Base-by-base conservation (phyloP, 1,284 basidiomycete genomes). In the Boletus albobrunnescens region DNA sequence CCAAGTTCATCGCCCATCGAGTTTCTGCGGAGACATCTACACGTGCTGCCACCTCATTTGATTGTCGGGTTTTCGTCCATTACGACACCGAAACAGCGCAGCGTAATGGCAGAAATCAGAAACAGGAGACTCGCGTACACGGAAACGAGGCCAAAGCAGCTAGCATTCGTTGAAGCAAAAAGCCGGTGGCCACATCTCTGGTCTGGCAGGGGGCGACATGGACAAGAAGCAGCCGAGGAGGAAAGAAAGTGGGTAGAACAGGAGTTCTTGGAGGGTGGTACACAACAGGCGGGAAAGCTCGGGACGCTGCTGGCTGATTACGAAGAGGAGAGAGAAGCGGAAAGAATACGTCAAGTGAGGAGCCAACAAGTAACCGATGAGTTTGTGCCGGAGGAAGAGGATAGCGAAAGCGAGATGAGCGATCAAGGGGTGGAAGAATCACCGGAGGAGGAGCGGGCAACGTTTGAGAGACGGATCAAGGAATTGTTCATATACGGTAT, bases 401-500 rank as follows among this genome's bases (percentile, higher is more conserved):
- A 78, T 19, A 76, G 76, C 32, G 77, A 77, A 3, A 75, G 76
- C 14, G 77, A 78, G 22, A 69, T 68, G 10, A 46, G 33, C 35
- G 51, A 47, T 6, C 26, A n/a, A 10, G 63, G 63, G 41, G 73
- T 76, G 49, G 71, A 71, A 8, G 71, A 75, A 27, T 53, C 54
- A n/a, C 39, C 40, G 6, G 75, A 75, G 36, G 79, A 82, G 53
- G 60, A 63, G 2, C 71, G 68, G 53, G 66, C 55, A 17, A 58
- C 61, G 13, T 88, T 90, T 59, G 76, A 82, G 58, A 71, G 84
- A 39, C 63, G 71, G 17, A 65, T 91, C 16, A 75, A 70, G 38
- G 87, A 90, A 59, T 69, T 72, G 12, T 84, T 90, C 56, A 85
- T 91, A 30, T 87, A 88, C 54, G 87, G 88, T 3, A 62, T 82